Conservation (phyloP, 306 rosid genomes). For the Urtica urens region DNA sequence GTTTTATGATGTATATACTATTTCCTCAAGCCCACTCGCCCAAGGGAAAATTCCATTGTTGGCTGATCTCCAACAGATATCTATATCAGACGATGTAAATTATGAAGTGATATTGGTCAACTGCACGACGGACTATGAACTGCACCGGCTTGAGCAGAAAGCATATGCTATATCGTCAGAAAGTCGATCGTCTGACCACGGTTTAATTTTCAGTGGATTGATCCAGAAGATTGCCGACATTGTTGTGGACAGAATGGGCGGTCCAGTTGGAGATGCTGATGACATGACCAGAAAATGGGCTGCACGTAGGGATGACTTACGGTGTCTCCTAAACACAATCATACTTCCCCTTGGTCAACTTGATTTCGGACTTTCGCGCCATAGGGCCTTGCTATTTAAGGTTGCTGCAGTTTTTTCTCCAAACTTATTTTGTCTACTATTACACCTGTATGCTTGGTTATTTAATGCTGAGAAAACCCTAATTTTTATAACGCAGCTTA, state of each 20-base stretch:
- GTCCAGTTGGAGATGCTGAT: conserved; percentile 81
- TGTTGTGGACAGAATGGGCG: conserved; percentile 94
- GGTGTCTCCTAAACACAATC: conserved; percentile 44
- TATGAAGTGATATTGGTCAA: conserved; percentile 81
- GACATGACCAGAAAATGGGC: conserved; percentile 68
- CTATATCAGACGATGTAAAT: conserved; percentile 48
- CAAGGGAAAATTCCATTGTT: conserved; percentile 90
- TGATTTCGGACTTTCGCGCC: conserved; percentile 97
- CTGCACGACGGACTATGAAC: conserved; percentile 51
- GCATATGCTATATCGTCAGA: conserved; percentile 39
- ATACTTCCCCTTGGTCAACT: conserved; percentile 81
- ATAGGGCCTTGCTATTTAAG: conserved; percentile 95
- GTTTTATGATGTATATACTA: conserved; percentile 79
- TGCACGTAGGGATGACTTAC: conserved; percentile 55
- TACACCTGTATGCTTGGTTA: too few relatives aligned
- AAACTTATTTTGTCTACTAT: conserved; percentile 8
- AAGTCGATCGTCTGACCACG: conserved; percentile 44
- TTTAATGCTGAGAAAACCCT: too few relatives aligned
- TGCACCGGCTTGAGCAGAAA: conserved; percentile 59
- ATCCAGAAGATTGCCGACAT: conserved; percentile 83
- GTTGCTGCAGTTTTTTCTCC: conserved; percentile 32
- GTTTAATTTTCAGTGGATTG: conserved; percentile 54
- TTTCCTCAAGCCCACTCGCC: conserved; percentile 42
- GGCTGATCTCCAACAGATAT: conserved; percentile 56
- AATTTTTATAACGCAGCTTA: too few relatives aligned